Evolutionary conservation across 2,329 filamentous ascomycete genomes (phyloP), one percentile per base, ranked within the genome.

Genomic region (Apiospora pterosperma): DNA sequence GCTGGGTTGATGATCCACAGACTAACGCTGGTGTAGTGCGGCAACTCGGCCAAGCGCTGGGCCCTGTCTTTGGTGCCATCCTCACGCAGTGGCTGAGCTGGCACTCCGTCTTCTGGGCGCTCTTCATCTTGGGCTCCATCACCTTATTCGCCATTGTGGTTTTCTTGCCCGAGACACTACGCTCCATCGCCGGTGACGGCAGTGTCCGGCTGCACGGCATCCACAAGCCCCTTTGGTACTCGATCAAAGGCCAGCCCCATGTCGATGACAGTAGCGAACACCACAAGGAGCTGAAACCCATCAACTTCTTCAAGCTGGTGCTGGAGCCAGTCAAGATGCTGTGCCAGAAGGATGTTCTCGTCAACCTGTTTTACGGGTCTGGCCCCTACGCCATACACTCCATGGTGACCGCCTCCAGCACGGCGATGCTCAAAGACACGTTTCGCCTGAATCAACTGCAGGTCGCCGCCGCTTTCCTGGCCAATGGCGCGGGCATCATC

Each of bases 331-430:
- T 84, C 4, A 70, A 66, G 7, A 75, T 80, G 44, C 69, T 83
- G 6, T 41, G 66, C 2, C 77, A 83, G 39, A 78, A 77, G 14
- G 58, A 60, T 25, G 36, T 60, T 25, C 58, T 38, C 21, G 11
- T 60, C 7, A 16, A 39, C 11, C 67, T 84, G 2, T 62, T 81
- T 10, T 83, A 78, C 64, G 79, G 80, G 34, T 73, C 74, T 14
- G 66, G 74, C 21, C 63, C 72, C 3, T 75, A 75, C 59, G 76
- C 81, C 0, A 75, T 79, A 11, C 82, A 80, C 79, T 81, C 77
- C 21, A 83, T 84, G 81, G 78, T 83, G 10, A 81, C 78, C 10
- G 76, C 79, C 0, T 78, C 74, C 11, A 81, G 80, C 2, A 78
- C 79, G 0, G 68, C 69, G 0, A 60, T 78, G 5, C 76, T 82